phyloP scores from a whole-genome alignment of 1,284 basidiomycete genomes.

The Xerocomus nothofagi region DNA sequence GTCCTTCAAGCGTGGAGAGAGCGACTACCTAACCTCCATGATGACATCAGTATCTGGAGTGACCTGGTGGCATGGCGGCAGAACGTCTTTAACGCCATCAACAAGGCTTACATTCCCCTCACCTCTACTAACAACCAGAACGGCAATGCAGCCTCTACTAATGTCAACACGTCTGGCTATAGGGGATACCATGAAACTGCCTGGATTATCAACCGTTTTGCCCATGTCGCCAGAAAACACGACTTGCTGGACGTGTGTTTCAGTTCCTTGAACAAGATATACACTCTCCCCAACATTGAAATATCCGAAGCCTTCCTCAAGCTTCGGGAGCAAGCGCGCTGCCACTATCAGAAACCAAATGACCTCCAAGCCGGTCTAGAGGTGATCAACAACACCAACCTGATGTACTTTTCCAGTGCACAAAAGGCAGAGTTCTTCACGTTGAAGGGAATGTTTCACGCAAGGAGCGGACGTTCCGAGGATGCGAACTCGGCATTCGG shows the following conservation, averaged over 20 bases:
- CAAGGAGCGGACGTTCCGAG: constrained; percentile 82
- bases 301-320: constrained; percentile 99
- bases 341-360: constrained; percentile 95
- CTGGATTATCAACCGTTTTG: constrained; percentile 99
- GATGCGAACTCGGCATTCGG: constrained; percentile 94
- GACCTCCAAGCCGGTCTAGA: constrained; percentile 94
- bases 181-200: constrained; percentile 99
- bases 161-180: constrained; percentile 87
- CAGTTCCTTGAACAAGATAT: constrained; percentile 94
- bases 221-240: constrained; percentile 98
- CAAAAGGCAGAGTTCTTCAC: constrained; percentile 99
- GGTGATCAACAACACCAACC: constrained; percentile 99
- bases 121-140: constrained; percentile 58
- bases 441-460: constrained; percentile 99
- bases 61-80: constrained; percentile 98
- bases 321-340: constrained; percentile 98
- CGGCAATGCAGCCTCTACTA: constrained; percentile 50
- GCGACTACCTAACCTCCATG: constrained; percentile 92
- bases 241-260: constrained; percentile 96
- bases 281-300: constrained; percentile 98
- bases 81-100: constrained; percentile 92
- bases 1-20: constrained; percentile 98
- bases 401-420: constrained; percentile 94
- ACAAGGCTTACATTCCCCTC: constrained; percentile 93
- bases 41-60: constrained; percentile 99